Evolutionary conservation across 2,329 filamentous ascomycete genomes (phyloP).

Genomic region (Nectriaceae sp.): DNA sequence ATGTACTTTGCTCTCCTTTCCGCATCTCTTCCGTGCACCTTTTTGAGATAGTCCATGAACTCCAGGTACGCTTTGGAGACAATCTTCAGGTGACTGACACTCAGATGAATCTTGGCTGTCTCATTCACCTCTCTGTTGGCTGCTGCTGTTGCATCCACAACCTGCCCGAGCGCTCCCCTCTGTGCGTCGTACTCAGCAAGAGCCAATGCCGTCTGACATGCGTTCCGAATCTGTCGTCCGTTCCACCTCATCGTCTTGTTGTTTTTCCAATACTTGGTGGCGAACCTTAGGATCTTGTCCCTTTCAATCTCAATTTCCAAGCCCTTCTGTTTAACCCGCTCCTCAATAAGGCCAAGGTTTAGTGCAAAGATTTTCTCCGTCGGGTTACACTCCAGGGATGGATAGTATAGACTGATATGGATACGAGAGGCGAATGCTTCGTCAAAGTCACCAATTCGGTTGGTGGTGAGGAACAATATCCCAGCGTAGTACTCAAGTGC

Average conservation of each 20-base stretch:
- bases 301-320: constrained; percentile 9
- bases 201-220: constrained; percentile 12
- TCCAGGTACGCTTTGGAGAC: constrained; percentile 22
- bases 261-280: not conserved
- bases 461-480: constrained; percentile 11
- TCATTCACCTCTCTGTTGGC: too few relatives aligned
- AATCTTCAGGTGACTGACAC: constrained; percentile 16
- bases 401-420: constrained; percentile 23
- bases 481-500: constrained; percentile 12
- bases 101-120: constrained; percentile 16
- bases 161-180: too few relatives aligned
- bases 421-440: constrained; percentile 34
- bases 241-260: constrained; percentile 10
- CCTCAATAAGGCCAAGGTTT: constrained; percentile 21
- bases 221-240: constrained; percentile 19
- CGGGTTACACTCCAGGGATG: constrained; percentile 1
- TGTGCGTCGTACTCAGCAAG: constrained; percentile 11
- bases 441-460: constrained; percentile 10
- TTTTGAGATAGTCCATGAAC: constrained; percentile 18
- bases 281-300: not conserved
- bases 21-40: not conserved
- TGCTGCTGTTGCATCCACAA: constrained; percentile 2
- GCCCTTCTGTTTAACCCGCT: constrained; percentile 4
- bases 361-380: constrained; percentile 11
- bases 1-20: constrained; percentile 2